Base-by-base conservation (phyloP, 2,329 filamentous ascomycete genomes). In the Tolypocladium sp. region DNA sequence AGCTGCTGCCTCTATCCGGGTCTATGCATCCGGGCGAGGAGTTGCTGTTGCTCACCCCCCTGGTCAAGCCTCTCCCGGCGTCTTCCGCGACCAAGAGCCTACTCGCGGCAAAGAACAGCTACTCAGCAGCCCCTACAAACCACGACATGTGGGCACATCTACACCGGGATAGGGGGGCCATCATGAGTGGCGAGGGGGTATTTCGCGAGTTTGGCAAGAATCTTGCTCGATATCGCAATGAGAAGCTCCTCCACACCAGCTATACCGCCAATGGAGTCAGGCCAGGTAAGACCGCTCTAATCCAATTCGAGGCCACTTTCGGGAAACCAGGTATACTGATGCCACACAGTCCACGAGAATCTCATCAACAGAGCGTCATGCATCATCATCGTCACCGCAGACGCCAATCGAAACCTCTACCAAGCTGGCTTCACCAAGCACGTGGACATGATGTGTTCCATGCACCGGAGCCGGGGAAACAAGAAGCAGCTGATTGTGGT, bases 391-490 rank as follows among this genome's bases (percentile, higher is more conserved):
- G 83, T 97, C 38, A 97, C 93, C 0, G 93, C 93, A 12, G 93
- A 97, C 74, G 92, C 92, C 1, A 96, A 96, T 69, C 83, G 92
- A 46, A 97, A 97, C 69, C 77, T 96, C 17, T 97, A 97, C 69
- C 93, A 97, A 71, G 86, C 91, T 56, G 92, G 92, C 0, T 97
- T 97, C 70, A 93, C 93, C 2, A 97, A 97, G 71, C 93, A 97
- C 65, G 90, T 97, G 10, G 89, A 92, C 15, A 94, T 96, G 88
- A 93, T 97, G 74, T 97, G 92, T 74, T 91, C 90, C 27, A 89
- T 92, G 84, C 82, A 91, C 59, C 84, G 86, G 8, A 85, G 87
- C 8, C 83, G 83, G 17, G 89, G 89, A 2, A 89, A 92, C 69
- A 90, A 94, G 71, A 97, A 96, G 74, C 90, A 92, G 1, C 76